Percentiles rank a stretch among this genome's conserved stretches.
phyloP scores from a whole-genome alignment of 2,329 filamentous ascomycete species.

The Penicillium sumatraense region DNA sequence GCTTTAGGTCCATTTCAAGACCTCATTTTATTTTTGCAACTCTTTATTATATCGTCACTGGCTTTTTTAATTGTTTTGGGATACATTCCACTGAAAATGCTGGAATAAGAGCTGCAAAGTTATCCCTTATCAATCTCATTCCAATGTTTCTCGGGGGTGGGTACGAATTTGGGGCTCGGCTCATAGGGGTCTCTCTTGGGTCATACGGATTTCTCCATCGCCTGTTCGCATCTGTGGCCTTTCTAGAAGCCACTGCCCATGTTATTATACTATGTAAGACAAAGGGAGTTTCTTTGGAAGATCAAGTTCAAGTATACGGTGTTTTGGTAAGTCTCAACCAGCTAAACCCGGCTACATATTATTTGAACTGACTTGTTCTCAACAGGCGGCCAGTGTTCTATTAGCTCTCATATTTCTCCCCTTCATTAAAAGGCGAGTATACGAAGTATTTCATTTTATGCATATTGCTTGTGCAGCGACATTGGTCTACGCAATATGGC shows the following conservation, averaged over 20 bases:
- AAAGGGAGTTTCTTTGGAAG: constrained; percentile 7
- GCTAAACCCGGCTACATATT: background rate
- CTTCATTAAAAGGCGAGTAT: constrained; percentile 21
- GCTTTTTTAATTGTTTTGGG: constrained; percentile 14
- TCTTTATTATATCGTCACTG: constrained; percentile 4
- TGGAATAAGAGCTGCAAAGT: constrained; percentile 12
- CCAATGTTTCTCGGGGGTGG: constrained; percentile 19
- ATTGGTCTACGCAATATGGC: constrained; percentile 18
- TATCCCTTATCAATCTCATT: constrained; percentile 20
- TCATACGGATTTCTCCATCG: constrained; percentile 19
- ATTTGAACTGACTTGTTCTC: background rate
- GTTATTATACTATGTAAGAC: constrained; percentile 10
- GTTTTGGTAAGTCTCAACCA: constrained; percentile 13
- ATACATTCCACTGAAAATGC: constrained; percentile 11
- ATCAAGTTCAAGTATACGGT: constrained; percentile 16
- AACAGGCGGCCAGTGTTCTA: constrained; percentile 14
- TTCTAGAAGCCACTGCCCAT: constrained; percentile 18
- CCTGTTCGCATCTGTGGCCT: constrained; percentile 10
- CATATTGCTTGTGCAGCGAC: constrained; percentile 12
- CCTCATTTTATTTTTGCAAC: constrained; percentile 2
- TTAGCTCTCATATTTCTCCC: constrained; percentile 16
- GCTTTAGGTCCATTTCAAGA: constrained; percentile 2
- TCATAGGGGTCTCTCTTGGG: constrained; percentile 18
- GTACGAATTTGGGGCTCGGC: constrained; percentile 18
- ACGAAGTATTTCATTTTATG: constrained; percentile 21